Percentiles rank a stretch among this genome's conserved stretches.
Conservation (phyloP, 176 grass and related monocot species). For the Tillandsia leiboldiana region DNA sequence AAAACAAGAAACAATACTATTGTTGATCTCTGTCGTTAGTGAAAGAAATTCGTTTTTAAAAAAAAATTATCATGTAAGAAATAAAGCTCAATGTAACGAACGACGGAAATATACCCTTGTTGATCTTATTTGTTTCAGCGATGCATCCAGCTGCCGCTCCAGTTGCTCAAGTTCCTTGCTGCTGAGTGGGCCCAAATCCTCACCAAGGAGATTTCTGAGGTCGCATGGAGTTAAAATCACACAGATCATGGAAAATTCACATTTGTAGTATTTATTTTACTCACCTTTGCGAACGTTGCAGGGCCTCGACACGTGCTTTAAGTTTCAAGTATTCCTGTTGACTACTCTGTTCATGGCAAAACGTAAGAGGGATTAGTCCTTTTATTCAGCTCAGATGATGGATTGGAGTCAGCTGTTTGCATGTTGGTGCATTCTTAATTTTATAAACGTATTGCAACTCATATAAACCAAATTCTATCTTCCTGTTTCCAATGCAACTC, state of each 20-base stretch:
- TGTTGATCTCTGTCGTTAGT: not conserved
- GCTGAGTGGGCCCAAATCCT: constrained; percentile 30
- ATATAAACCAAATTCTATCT: too few species aligned
- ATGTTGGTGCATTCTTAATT: not conserved
- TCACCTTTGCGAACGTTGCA: constrained; percentile 39
- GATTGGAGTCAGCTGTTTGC: too few species aligned
- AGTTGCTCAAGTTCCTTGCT: constrained; percentile 26
- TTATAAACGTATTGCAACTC: not conserved
- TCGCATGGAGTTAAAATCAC: not conserved
- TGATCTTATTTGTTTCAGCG: constrained; percentile 41
- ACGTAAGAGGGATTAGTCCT: not conserved
- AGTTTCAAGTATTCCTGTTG: constrained; percentile 40
- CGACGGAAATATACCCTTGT: constrained; percentile 19
- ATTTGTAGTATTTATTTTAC: not conserved
- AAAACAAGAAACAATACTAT: not conserved
- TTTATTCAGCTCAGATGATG: not conserved
- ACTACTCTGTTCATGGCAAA: constrained; percentile 20
- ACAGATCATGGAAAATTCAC: not conserved
- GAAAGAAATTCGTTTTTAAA: not conserved
- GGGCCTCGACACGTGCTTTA: constrained; percentile 24
- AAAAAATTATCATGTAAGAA: not conserved
- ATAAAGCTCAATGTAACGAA: not conserved
- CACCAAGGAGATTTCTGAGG: constrained; percentile 39
- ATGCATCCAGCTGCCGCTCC: constrained; percentile 32
- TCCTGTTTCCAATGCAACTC: too few species aligned